Evolutionary conservation across 2,329 filamentous ascomycete species (phyloP).

Genomic region (Sclerotinia borealis): DNA sequence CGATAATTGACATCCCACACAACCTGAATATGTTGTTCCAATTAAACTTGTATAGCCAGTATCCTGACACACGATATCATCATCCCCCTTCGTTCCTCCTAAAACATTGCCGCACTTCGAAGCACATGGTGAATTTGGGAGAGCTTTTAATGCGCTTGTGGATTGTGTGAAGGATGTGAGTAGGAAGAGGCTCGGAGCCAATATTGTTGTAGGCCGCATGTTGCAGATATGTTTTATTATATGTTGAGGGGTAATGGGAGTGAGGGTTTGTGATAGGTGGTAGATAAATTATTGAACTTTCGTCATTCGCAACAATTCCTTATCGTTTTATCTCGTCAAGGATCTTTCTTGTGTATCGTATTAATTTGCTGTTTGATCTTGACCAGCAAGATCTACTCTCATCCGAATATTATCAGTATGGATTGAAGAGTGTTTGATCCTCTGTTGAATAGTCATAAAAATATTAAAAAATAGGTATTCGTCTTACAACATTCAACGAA

Average conservation of each 20-base stretch:
- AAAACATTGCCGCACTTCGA: slow-evolving; percentile 29
- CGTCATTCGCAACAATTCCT: slow-evolving; percentile 6
- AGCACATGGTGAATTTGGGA: slow-evolving; percentile 27
- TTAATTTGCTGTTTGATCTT: slow-evolving; percentile 12
- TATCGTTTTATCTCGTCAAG: background rate
- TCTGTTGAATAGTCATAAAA: background rate
- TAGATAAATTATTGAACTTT: slow-evolving; percentile 1
- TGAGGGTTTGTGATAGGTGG: background rate
- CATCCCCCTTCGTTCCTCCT: slow-evolving; percentile 19
- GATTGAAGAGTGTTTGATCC: background rate
- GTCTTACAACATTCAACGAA: background rate
- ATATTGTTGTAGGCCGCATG: slow-evolving; percentile 21
- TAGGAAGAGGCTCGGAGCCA: slow-evolving; percentile 19
- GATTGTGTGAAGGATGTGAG: slow-evolving; percentile 18
- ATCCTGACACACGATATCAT: slow-evolving; percentile 28
- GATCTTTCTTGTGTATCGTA: background rate
- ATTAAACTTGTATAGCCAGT: slow-evolving; percentile 14
- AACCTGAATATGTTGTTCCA: slow-evolving; percentile 23
- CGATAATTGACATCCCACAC: slow-evolving; percentile 28
- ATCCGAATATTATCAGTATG: background rate
- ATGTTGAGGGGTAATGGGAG: background rate
- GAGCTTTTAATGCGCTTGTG: slow-evolving; percentile 21
- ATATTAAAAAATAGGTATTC: background rate
- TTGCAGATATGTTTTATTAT: slow-evolving; percentile 13
- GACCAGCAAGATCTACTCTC: slow-evolving; percentile 22